Percentiles rank a stretch among this genome's conserved stretches.
phyloP scores from a whole-genome alignment of 768 basidiomycete genomes.

The Leucosporidium scottii region DNA sequence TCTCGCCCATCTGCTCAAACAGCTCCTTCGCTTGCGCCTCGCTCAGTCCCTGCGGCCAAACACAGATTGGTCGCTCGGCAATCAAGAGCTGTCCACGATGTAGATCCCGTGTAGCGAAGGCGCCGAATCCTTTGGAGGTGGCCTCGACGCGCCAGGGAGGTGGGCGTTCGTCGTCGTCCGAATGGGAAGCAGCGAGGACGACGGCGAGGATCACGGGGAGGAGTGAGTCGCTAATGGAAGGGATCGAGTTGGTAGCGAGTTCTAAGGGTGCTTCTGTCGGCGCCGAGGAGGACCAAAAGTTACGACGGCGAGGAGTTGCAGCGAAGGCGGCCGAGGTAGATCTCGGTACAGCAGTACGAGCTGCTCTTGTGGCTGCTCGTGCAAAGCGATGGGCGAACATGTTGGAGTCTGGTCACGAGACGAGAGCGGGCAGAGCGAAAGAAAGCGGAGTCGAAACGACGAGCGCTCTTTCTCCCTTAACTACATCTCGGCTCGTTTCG shows the following conservation, averaged over 20 bases:
- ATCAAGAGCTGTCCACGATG: constrained; percentile 10
- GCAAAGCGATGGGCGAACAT: too few species aligned
- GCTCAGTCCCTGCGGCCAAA: constrained; percentile 14
- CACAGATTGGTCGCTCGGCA: constrained; percentile 20
- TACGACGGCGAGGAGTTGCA: neutral
- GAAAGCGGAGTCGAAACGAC: too few species aligned
- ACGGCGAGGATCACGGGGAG: constrained; percentile 16
- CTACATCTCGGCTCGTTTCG: too few species aligned
- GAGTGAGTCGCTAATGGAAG: neutral
- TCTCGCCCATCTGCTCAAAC: constrained; percentile 9
- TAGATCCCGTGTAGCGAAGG: constrained; percentile 11
- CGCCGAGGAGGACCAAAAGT: constrained; percentile 11
- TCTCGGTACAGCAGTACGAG: too few species aligned
- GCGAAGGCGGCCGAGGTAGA: neutral
- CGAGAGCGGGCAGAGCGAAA: too few species aligned
- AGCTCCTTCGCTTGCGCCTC: constrained; percentile 3
- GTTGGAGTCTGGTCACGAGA: too few species aligned
- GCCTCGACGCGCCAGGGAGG: neutral
- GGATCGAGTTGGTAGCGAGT: constrained; percentile 16
- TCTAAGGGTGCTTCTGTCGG: neutral
- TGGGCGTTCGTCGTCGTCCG: neutral
- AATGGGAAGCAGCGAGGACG: constrained; percentile 12
- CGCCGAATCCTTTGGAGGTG: constrained; percentile 18
- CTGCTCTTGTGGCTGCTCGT: too few species aligned
- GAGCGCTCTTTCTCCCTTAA: too few species aligned